Conservation (phyloP, 805 yeast species). For the Deakozyma indianensis region DNA sequence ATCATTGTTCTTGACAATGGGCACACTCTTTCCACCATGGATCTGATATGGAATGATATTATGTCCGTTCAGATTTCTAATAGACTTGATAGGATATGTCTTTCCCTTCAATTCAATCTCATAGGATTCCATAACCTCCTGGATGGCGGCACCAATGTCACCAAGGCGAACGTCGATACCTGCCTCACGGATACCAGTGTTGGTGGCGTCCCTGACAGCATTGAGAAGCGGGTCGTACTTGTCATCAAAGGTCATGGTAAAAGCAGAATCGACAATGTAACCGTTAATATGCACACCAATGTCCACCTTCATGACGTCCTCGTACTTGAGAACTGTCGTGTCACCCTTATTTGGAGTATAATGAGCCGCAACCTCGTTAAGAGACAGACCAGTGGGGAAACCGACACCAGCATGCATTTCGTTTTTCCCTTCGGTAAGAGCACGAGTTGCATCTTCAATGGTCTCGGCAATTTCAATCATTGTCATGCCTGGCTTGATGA, state of each 20-base stretch:
- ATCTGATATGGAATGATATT: conserved; percentile 71
- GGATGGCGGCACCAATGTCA: conserved; percentile 91
- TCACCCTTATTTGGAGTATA: conserved; percentile 96
- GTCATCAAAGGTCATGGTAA: conserved; percentile 76
- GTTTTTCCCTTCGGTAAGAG: conserved; percentile 48
- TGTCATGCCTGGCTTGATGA: conserved; percentile 80
- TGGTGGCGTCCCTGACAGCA: conserved; percentile 87
- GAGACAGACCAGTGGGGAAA: conserved; percentile 93
- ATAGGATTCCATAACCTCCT: conserved; percentile 94
- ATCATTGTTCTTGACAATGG: conserved; percentile 88
- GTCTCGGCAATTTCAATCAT: conserved; percentile 81
- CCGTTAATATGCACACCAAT: conserved; percentile 96
- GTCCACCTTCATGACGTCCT: conserved; percentile 93
- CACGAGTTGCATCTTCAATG: conserved; percentile 74
- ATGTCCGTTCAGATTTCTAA: conserved; percentile 90
- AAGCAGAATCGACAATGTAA: conserved; percentile 86
- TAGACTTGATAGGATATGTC: conserved; percentile 70
- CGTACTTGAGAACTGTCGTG: conserved; percentile 60
- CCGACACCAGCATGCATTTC: conserved; percentile 71
- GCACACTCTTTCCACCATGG: conserved; percentile 94
- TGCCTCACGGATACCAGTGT: conserved; percentile 82
- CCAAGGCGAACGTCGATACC: conserved; percentile 93
- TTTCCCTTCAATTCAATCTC: conserved; percentile 87
- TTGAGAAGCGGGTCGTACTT: conserved; percentile 65
- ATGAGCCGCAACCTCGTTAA: conserved; percentile 94